Evolutionary conservation across 805 yeast species (phyloP).

Genomic region (Metahyphopichia silvanorum): DNA sequence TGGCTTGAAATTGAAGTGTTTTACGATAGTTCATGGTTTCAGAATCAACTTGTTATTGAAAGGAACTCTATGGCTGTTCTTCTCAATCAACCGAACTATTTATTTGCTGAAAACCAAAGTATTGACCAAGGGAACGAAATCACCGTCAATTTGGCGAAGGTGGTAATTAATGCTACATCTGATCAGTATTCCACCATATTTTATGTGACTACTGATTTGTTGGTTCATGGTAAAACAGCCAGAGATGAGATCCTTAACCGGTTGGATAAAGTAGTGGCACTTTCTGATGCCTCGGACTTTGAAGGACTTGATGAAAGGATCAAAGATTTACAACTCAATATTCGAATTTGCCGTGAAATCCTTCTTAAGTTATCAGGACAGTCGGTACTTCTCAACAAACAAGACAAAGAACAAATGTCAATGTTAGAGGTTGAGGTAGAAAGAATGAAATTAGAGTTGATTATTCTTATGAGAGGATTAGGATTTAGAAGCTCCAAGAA

Average conservation of each 20-base stretch:
- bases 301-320: conserved; percentile 30
- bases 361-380: conserved; percentile 38
- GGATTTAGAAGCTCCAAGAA: conserved; percentile 18
- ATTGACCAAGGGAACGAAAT: conserved; percentile 24
- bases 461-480: conserved; percentile 30
- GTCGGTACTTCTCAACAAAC: conserved; percentile 16
- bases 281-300: conserved; percentile 35
- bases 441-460: conserved; percentile 29
- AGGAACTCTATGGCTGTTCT: conserved; percentile 40
- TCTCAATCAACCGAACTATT: conserved; percentile 48
- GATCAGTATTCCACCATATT: conserved; percentile 35
- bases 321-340: conserved; percentile 25
- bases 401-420: conserved; percentile 17
- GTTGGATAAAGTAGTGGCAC: conserved; percentile 32
- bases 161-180: conserved; percentile 37
- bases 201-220: conserved; percentile 32
- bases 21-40: conserved; percentile 40
- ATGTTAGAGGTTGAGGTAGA: conserved; percentile 32
- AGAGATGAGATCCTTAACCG: conserved; percentile 35
- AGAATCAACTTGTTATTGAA: conserved; percentile 31
- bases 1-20: conserved; percentile 77
- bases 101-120: conserved; percentile 33
- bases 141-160: conserved; percentile 31
- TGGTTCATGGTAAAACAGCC: conserved; percentile 23
- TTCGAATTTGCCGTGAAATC: conserved; percentile 28